A percentile compares a stretch with the other conserved stretches of the same genome.
Conservation (phyloP, 108 stramenopile genomes). For the Schizochytrium sp. region DNA sequence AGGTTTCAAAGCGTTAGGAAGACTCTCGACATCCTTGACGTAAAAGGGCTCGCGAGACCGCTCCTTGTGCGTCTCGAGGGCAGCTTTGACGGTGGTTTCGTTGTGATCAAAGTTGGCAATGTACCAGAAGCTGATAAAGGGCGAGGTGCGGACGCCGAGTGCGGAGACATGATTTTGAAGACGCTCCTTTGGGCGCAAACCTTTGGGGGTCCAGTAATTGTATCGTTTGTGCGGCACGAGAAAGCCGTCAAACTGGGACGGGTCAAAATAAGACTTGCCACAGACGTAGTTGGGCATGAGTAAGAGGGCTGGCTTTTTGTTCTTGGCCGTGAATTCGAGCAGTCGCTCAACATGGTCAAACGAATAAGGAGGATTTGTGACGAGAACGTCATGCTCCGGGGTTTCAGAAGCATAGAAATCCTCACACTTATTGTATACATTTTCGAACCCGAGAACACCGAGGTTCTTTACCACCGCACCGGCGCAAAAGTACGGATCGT, state of each 20-base stretch:
- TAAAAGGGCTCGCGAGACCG: neutral
- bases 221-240: conserved; percentile 75
- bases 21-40: neutral
- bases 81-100: neutral
- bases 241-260: conserved; percentile 43
- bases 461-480: conserved; percentile 70
- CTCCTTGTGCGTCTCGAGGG: neutral
- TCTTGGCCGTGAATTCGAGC: conserved; percentile 49
- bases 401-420: conserved; percentile 50
- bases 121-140: conserved; percentile 80
- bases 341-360: conserved; percentile 79
- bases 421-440: conserved; percentile 68
- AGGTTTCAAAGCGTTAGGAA: neutral
- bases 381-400: conserved; percentile 67
- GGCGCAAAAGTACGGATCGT: conserved; percentile 96
- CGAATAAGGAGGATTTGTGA: conserved; percentile 93
- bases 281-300: conserved; percentile 74
- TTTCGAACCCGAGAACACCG: conserved; percentile 65
- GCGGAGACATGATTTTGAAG: conserved; percentile 56
- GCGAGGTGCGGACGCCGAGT: conserved; percentile 62
- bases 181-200: conserved; percentile 65
- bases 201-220: conserved; percentile 67
- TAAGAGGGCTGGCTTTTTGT: conserved; percentile 53
- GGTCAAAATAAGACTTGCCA: conserved; percentile 64
- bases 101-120: neutral